Evolutionary conservation across 1,139 yeast genomes (phyloP).

Genomic region (Saccharomycopsis hybrid): DNA sequence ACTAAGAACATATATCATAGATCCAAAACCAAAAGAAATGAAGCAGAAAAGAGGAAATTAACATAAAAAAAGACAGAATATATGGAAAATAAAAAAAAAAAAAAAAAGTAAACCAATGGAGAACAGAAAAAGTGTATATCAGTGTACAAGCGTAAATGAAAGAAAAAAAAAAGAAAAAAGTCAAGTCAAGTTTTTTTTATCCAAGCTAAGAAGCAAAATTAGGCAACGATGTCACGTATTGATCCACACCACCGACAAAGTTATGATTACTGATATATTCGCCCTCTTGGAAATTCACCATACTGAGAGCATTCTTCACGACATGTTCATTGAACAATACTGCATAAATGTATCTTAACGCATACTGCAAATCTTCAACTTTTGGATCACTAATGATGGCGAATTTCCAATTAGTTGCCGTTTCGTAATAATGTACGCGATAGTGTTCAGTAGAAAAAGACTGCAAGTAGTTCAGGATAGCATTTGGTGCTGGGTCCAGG

Average conservation of each 20-base stretch:
- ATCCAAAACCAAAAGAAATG: too few species aligned
- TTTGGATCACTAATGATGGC: constrained; percentile 65
- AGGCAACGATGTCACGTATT: constrained; percentile 27
- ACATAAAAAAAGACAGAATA: too few species aligned
- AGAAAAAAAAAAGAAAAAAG: too few species aligned
- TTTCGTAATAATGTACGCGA: constrained; percentile 73
- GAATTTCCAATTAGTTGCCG: constrained; percentile 73
- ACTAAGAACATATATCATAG: too few species aligned
- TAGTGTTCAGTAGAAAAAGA: constrained; percentile 68
- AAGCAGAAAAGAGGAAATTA: too few species aligned
- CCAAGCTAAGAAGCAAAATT: constrained; percentile 3
- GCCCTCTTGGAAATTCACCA: constrained; percentile 43
- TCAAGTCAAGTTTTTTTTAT: too few species aligned
- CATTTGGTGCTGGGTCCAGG: constrained; percentile 21
- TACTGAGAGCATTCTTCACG: constrained; percentile 55
- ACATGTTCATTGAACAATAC: constrained; percentile 63
- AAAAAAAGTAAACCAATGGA: too few species aligned
- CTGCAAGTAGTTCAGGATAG: constrained; percentile 44
- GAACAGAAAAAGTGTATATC: too few species aligned
- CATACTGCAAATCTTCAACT: constrained; percentile 53
- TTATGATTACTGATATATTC: constrained; percentile 38
- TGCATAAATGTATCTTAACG: constrained; percentile 61
- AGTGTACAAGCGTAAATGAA: too few species aligned
- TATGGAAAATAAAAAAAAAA: too few species aligned
- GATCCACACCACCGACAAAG: constrained; percentile 42